Conservation (phyloP, 1,284 basidiomycete species). For the Puccinia novopanici region DNA sequence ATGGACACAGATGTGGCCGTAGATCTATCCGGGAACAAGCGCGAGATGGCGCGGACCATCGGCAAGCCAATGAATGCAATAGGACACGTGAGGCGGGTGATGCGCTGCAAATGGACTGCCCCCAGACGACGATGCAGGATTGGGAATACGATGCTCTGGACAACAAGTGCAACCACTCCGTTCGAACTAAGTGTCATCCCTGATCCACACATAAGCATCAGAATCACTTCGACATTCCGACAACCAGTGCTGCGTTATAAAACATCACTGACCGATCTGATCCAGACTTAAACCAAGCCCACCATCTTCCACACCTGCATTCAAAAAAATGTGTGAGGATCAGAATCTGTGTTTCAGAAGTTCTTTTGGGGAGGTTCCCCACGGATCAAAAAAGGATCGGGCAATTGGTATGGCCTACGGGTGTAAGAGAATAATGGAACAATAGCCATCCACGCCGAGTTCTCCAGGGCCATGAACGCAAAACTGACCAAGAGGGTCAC, state of each 20-base stretch:
- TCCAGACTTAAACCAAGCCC: conserved; percentile 39
- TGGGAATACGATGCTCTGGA: conserved; percentile 36
- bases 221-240: not conserved
- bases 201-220: not conserved
- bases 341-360: not conserved
- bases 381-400: not conserved
- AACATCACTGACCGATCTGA: conserved; percentile 36
- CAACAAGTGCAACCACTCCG: conserved; percentile 32
- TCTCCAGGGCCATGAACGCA: conserved; percentile 38
- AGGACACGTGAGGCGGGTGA: conserved; percentile 5
- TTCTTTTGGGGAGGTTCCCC: not conserved
- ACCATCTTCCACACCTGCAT: conserved; percentile 44
- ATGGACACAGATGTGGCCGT: conserved; percentile 13
- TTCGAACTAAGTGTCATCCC: conserved; percentile 37
- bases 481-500: conserved; percentile 29
- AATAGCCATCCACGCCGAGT: conserved; percentile 36
- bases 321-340: not conserved
- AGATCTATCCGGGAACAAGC: conserved; percentile 14
- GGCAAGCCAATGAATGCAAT: conserved; percentile 26
- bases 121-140: conserved; percentile 14
- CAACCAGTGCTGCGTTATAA: not conserved
- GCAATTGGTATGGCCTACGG: conserved; percentile 10
- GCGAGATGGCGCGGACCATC: not conserved
- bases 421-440: conserved; percentile 45
- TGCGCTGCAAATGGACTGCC: conserved; percentile 10